A percentile compares a stretch with the other conserved stretches of the same genome.
Evolutionary conservation across 768 basidiomycete species (phyloP).

Genomic region (Hypholoma sublateritium): DNA sequence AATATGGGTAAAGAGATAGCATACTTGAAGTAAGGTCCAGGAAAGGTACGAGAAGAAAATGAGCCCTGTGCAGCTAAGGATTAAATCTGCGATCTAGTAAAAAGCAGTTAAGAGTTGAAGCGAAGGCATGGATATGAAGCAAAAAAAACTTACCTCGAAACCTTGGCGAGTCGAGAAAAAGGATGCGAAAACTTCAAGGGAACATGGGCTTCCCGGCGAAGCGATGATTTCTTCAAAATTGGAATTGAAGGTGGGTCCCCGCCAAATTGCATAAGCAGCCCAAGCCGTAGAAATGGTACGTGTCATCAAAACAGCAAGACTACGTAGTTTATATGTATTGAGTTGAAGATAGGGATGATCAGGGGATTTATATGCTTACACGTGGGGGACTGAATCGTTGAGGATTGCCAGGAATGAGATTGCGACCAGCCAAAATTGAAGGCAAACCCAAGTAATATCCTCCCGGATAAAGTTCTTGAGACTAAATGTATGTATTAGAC

Average conservation of each 20-base stretch:
- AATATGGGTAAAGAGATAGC: not conserved
- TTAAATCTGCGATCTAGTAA: slow-evolving; percentile 46
- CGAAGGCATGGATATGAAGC: not conserved
- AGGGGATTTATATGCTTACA: slow-evolving; percentile 32
- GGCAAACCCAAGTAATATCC: slow-evolving; percentile 43
- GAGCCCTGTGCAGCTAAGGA: slow-evolving; percentile 44
- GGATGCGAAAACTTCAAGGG: slow-evolving; percentile 42
- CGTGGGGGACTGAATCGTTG: slow-evolving; percentile 53
- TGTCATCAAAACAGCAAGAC: slow-evolving; percentile 48
- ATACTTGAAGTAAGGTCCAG: slow-evolving; percentile 43
- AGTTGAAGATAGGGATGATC: not conserved
- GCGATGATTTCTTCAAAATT: slow-evolving; percentile 39
- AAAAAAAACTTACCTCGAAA: slow-evolving; percentile 36
- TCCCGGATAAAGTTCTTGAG: slow-evolving; percentile 44
- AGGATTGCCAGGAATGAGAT: slow-evolving; percentile 50
- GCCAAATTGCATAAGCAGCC: slow-evolving; percentile 52
- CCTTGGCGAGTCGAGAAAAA: slow-evolving; percentile 42
- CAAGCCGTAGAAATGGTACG: slow-evolving; percentile 47
- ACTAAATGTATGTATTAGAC: slow-evolving; percentile 22
- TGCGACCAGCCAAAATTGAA: slow-evolving; percentile 56
- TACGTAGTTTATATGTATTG: slow-evolving; percentile 13
- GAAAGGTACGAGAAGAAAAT: slow-evolving; percentile 43
- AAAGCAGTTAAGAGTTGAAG: not conserved
- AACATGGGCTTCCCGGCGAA: slow-evolving; percentile 43
- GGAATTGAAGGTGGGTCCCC: slow-evolving; percentile 33